These are phyloP conservation scores for Boletus vermiculosoides DNA, from an alignment of 768 basidiomycete genomes.

Conservation along the genomic window DNA sequence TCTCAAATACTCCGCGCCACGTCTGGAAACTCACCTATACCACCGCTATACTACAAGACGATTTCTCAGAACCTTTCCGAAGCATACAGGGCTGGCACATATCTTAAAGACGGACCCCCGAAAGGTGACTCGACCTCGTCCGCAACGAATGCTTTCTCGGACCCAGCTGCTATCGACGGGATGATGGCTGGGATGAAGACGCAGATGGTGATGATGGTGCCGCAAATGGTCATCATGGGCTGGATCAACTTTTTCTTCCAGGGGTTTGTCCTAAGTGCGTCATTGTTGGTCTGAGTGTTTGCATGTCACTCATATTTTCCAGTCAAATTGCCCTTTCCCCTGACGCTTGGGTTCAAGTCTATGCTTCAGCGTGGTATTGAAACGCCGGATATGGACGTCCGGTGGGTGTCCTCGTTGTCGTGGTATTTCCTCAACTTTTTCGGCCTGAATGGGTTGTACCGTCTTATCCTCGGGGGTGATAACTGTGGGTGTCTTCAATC, in stretches of 20 bases:
- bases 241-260: conserved; percentile 99
- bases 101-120: conserved; percentile 83
- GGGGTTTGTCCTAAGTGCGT: conserved; percentile 95
- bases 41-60: conserved; percentile 65
- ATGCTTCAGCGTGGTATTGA: conserved; percentile 97
- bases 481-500: conserved; percentile 58
- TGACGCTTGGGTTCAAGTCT: conserved; percentile 95
- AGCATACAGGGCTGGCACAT: conserved; percentile 72
- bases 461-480: conserved; percentile 85
- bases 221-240: conserved; percentile 98
- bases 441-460: conserved; percentile 93
- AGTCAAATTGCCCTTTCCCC: conserved; percentile 97
- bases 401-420: conserved; percentile 97
- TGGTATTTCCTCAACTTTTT: conserved; percentile 99
- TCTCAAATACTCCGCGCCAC: conserved; percentile 84
- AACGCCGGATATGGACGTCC: conserved; percentile 94
- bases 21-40: conserved; percentile 77
- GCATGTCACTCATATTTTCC: conserved; percentile 3
- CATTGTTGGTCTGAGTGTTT: background rate
- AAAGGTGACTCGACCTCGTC: conserved; percentile 55
- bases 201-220: conserved; percentile 99
- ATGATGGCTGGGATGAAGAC: conserved; percentile 99
- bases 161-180: conserved; percentile 92
- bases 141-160: conserved; percentile 81
- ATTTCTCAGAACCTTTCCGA: conserved; percentile 73